Evolutionary conservation across 2,329 filamentous ascomycete species (phyloP), one percentile per base, ranked within the genome.

Genomic region (Claviceps sp.): DNA sequence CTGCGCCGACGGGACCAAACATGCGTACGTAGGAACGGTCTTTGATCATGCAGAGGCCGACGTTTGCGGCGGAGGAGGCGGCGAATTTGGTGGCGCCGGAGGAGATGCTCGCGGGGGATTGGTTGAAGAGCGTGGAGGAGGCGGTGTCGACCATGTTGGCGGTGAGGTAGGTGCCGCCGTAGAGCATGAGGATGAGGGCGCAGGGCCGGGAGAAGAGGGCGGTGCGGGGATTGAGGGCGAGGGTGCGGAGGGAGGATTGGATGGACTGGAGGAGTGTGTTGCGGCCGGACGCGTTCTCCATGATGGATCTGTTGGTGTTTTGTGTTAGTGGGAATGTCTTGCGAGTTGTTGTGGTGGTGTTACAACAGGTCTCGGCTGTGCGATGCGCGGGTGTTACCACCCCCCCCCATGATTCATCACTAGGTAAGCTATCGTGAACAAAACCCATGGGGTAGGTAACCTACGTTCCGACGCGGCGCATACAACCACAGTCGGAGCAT

Each of bases 101-200:
- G 0, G 87, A 90, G 34, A 88, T 82, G 58, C 72, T 67, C 5
- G 73, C 71, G 6, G 85, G 78, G 37, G 81, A 72, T 16, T 72
- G 68, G 61, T 78, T 70, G 48, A 72, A 67, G 14, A 81, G 59
- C 1, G 85, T 89, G 5, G 87, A 84, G 45, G 81, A 72, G 47
- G 80, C 67, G 0, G 91, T 96, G 71, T 97, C 91, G 64, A 95
- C 81, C 13, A 78, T 70, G 72, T 96, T 96, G 57, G 91, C 90
- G 1, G 87, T 89, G 13, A 93, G 71, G 72, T 96, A 96, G 54
- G 91, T 97, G 58, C 87, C 84, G 55, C 83, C 87, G 74, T 96
- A 97, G 44, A 95, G 74, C 68, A 79, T 72, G 69, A 80, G 77
- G 63, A 89, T 84, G 57, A 89, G 75, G 46, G 72, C 79, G 60